Percentiles rank a stretch among this genome's conserved stretches.
Conservation (phyloP, 805 yeast species). For the Candida namnaoensis region DNA sequence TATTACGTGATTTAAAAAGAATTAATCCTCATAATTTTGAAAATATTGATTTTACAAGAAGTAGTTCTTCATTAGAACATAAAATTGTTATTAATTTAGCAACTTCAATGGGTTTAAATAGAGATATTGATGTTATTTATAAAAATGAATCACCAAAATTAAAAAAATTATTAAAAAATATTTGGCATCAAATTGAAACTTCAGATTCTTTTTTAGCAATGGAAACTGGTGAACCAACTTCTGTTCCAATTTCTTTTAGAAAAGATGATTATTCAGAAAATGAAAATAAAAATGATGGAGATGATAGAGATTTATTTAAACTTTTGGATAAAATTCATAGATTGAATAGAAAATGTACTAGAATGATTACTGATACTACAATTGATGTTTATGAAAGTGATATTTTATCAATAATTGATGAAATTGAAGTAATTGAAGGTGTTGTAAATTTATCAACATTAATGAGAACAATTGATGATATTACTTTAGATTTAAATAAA, state of each 20-base stretch:
- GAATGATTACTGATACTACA: no score
- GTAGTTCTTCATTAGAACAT: constrained; percentile 6
- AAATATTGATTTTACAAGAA: constrained; percentile 9
- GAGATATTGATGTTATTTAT: constrained; percentile 12
- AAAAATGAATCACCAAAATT: constrained; percentile 1
- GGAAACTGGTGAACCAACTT: constrained; percentile 12
- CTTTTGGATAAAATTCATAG: no score
- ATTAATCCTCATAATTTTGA: constrained; percentile 13
- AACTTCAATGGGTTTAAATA: constrained; percentile 13
- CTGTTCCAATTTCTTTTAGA: constrained; percentile 3
- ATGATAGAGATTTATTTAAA: no score
- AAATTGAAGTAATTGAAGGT: no score
- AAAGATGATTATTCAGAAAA: background rate
- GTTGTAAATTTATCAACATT: no score
- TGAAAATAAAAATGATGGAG: no score
- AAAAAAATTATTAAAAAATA: constrained; percentile 3
- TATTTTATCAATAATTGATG: no score
- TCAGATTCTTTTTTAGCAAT: constrained; percentile 12
- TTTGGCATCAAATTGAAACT: constrained; percentile 10
- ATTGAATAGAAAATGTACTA: no score
- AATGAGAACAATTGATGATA: no score
- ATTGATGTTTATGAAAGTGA: no score
- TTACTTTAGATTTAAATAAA: background rate
- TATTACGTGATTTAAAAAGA: constrained; percentile 7
- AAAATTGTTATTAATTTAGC: constrained; percentile 15